Conservation (phyloP, 306 rosid genomes). For the Gynostemma pentaphyllum region DNA sequence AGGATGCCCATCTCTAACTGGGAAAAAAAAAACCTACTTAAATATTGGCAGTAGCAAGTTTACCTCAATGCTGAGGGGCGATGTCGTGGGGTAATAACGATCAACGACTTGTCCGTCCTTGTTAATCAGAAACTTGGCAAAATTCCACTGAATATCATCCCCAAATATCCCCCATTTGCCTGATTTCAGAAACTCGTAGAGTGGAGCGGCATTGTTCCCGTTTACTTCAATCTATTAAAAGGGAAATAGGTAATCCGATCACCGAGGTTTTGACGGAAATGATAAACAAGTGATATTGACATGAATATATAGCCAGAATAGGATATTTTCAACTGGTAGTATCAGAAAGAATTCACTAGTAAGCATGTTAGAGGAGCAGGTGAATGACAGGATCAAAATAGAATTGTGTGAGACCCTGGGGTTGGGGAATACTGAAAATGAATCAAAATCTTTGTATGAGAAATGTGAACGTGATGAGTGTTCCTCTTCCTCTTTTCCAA, state of each 20-base stretch:
- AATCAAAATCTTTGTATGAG: no score
- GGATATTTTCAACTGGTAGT: neutral
- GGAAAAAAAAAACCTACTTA: neutral
- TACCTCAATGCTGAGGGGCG: slow-evolving; percentile 83
- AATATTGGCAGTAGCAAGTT: neutral
- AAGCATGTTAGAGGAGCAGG: no score
- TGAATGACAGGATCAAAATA: no score
- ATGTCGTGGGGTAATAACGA: slow-evolving; percentile 76
- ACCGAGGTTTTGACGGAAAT: neutral
- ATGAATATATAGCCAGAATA: neutral
- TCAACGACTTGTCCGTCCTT: slow-evolving; percentile 60
- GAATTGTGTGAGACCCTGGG: no score
- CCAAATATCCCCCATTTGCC: slow-evolving; percentile 74
- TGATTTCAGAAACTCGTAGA: slow-evolving; percentile 61
- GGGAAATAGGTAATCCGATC: neutral
- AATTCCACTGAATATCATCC: slow-evolving; percentile 88
- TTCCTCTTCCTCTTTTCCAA: no score
- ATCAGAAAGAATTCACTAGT: no score
- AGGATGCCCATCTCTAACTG: neutral
- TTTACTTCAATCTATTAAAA: slow-evolving; percentile 66
- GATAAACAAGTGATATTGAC: neutral
- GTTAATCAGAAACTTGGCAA: slow-evolving; percentile 65
- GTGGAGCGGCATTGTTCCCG: slow-evolving; percentile 49
- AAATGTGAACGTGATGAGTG: no score
- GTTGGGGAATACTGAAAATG: neutral